Conservation (phyloP, 176 grass and related monocot species). For the Areca catechu region DNA sequence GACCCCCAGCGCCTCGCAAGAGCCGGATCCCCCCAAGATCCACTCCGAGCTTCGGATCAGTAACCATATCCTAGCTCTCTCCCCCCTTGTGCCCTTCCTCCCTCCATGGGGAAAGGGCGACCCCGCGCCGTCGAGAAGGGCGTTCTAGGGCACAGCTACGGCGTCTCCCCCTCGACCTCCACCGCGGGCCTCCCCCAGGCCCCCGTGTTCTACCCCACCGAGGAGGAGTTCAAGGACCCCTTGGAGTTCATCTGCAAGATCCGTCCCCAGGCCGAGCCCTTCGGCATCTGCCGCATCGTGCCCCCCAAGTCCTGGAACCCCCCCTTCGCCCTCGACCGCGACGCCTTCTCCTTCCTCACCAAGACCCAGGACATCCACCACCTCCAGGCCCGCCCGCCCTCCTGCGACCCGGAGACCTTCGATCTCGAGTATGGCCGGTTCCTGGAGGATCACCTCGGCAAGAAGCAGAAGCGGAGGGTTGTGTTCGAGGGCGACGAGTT, state of each 20-base stretch:
- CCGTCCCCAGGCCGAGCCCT: conserved; percentile 64
- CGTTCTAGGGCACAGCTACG: conserved; percentile 6
- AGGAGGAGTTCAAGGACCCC: conserved; percentile 74
- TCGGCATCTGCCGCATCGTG: conserved; percentile 87
- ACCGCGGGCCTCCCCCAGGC: conserved; percentile 26
- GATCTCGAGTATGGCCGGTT: conserved; percentile 70
- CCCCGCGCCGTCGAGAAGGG: conserved; percentile 22
- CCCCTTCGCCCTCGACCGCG: conserved; percentile 40
- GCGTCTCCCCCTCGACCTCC: conserved; percentile 1
- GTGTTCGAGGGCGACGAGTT: conserved; percentile 58
- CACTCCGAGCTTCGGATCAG: no score
- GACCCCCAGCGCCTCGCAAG: no score
- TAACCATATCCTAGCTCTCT: no score
- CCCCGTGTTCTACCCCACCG: conserved; percentile 68
- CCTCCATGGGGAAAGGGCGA: conserved; percentile 30
- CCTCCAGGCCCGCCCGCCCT: conserved; percentile 70
- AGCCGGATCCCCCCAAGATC: no score
- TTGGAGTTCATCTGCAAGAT: conserved; percentile 54
- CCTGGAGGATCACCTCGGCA: conserved; percentile 22
- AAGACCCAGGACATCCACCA: conserved; percentile 79
- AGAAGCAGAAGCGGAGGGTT: conserved; percentile 20
- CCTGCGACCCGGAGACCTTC: conserved; percentile 73
- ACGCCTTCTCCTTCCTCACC: conserved; percentile 49
- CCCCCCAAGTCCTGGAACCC: conserved; percentile 68
- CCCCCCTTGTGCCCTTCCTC: neutral